Conservation (phyloP, 2,329 filamentous ascomycete species). For the Colletotrichum sp. region DNA sequence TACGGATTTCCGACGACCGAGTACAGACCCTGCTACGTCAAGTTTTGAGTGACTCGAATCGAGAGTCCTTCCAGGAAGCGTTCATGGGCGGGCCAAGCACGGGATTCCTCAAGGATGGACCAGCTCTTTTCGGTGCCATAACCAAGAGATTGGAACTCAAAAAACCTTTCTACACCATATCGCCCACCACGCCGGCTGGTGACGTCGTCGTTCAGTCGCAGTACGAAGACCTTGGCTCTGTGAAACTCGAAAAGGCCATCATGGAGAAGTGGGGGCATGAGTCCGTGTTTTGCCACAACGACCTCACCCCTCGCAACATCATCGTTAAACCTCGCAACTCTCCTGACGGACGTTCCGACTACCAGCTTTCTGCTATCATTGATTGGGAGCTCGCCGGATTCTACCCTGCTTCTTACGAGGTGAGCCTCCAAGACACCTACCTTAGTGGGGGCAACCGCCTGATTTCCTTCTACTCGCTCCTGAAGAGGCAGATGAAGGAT, state of each 20-base stretch:
- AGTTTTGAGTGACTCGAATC: no score
- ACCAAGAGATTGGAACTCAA: background rate
- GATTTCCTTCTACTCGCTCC: background rate
- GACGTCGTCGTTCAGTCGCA: background rate
- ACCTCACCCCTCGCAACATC: background rate
- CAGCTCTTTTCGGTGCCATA: background rate
- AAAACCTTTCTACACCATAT: background rate
- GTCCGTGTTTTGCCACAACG: background rate
- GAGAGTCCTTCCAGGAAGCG: background rate
- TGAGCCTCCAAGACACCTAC: background rate
- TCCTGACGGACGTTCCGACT: background rate
- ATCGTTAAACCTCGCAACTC: background rate
- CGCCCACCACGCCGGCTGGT: background rate
- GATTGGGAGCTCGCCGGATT: background rate
- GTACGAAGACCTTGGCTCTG: background rate
- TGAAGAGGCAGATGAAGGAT: background rate
- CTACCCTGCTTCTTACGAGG: background rate
- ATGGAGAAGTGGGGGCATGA: background rate
- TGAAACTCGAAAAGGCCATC: background rate
- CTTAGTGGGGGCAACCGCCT: background rate
- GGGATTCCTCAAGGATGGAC: background rate
- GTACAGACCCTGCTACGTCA: background rate
- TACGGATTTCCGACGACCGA: background rate
- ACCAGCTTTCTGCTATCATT: background rate
- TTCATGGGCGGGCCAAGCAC: background rate